phyloP scores from a whole-genome alignment of 2,329 filamentous ascomycete species.

The Paradendryphiella salina region DNA sequence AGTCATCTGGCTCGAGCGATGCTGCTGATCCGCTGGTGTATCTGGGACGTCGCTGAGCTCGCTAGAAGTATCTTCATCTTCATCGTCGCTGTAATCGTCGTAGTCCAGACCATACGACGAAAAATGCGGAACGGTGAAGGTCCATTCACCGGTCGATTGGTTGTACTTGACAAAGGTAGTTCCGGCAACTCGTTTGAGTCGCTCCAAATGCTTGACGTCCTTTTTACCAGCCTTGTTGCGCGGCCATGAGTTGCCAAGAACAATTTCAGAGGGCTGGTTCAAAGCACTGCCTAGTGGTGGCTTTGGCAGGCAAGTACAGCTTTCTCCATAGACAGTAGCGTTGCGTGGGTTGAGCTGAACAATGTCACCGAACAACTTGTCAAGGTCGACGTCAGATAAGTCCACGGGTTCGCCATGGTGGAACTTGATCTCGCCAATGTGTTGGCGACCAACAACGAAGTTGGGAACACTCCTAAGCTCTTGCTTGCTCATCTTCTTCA shows the following conservation, averaged over 20 bases:
- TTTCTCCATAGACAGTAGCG: slow-evolving; percentile 79
- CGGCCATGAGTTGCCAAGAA: slow-evolving; percentile 92
- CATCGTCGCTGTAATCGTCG: slow-evolving; percentile 64
- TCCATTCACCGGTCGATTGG: slow-evolving; percentile 79
- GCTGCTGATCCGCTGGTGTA: slow-evolving; percentile 47
- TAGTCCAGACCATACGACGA: slow-evolving; percentile 92
- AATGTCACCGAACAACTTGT: slow-evolving; percentile 76
- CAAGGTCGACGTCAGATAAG: slow-evolving; percentile 74
- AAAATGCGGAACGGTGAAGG: slow-evolving; percentile 92
- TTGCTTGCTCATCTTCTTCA: slow-evolving; percentile 77
- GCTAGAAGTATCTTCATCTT: slow-evolving; percentile 50
- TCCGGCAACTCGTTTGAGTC: slow-evolving; percentile 75
- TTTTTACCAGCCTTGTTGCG: slow-evolving; percentile 69
- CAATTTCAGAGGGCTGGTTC: slow-evolving; percentile 86
- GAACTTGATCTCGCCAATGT: slow-evolving; percentile 82
- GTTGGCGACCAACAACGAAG: slow-evolving; percentile 80
- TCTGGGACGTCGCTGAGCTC: slow-evolving; percentile 49
- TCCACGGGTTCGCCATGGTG: slow-evolving; percentile 64
- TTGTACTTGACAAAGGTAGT: slow-evolving; percentile 85
- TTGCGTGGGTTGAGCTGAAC: slow-evolving; percentile 76
- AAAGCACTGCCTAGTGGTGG: slow-evolving; percentile 83
- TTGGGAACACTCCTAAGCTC: slow-evolving; percentile 73
- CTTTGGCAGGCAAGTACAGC: slow-evolving; percentile 60
- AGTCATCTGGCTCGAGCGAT: slow-evolving; percentile 40
- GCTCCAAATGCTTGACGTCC: slow-evolving; percentile 79